Evolutionary conservation across 257 asterid species (phyloP), one percentile per base, ranked within the genome.

Genomic region (Rubia yunnanensis): DNA sequence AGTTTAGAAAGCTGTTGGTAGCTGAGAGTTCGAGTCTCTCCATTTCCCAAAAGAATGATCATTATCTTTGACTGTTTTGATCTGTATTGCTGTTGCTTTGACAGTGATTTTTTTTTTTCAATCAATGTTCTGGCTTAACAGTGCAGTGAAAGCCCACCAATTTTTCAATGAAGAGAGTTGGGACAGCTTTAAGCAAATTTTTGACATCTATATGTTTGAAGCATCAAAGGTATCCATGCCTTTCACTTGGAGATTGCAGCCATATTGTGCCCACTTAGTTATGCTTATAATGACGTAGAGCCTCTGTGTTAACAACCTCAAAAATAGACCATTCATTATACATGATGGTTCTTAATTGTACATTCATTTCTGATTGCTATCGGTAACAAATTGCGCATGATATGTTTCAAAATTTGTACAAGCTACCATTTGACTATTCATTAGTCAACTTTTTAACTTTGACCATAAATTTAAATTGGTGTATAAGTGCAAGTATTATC

Each of bases 11-110:
- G 85, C 99, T 94, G 97, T 94, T 86, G 97, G 97, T 92, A 92
- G 98, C 95, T 90, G 98, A 94, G 99, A 94, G 97, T 94, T 94
- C 99, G 83, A 94, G 92, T 88, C 97, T 94, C 99, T 94, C 99
- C 99, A 94, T 91, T 79, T 94, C 99, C 98, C 99, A 71, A 71
- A 74, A 70, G 79, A 73, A 65, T 70, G 46, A 67, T 70, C 68
- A 66, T 48, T 76, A 72, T 49, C 73, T 61, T 46, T 76, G 46
- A 57, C 63, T 74, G 49, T 62, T 59, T 50, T 64, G 31, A 28
- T 72, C 58, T 64, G 23, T 44, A 48, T 66, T 69, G 38, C 73
- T 74, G 31, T 71, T 63, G 23, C 35, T 58, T 35, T 70, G 70
- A 66, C 66, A 72, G 54, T 48, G 27, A 26, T 66, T 26, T 32